Percentiles rank a stretch among this genome's conserved stretches.
phyloP scores from a whole-genome alignment of 208 protist genomes.

The Angomonas deanei region DNA sequence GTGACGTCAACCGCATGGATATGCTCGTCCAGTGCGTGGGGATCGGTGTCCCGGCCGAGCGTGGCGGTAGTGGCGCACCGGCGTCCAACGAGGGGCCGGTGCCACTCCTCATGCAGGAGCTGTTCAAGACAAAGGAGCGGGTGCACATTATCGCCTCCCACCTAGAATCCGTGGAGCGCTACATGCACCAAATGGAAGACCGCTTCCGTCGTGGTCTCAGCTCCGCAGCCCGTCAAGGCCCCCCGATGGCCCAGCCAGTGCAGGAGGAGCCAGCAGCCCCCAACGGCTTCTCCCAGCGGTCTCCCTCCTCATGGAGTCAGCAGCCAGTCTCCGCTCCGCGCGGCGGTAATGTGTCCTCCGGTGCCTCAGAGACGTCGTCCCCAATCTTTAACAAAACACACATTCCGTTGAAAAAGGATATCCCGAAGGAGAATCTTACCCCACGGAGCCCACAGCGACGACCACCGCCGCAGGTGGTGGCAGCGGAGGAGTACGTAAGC shows the following conservation, averaged over 20 bases:
- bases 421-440: not conserved
- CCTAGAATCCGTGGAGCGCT: slow-evolving; percentile 30
- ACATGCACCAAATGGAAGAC: slow-evolving; percentile 27
- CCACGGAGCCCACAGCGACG: not conserved
- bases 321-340: too few species aligned
- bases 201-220: too few species aligned
- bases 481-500: too few species aligned
- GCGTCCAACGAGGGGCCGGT: not conserved
- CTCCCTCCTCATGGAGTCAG: too few species aligned
- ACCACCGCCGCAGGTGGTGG: not conserved
- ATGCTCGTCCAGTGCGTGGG: slow-evolving; percentile 49
- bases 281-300: too few species aligned
- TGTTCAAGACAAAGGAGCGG: slow-evolving; percentile 34
- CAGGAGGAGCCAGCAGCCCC: too few species aligned
- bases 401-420: not conserved
- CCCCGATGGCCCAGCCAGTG: too few species aligned
- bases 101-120: slow-evolving; percentile 14
- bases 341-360: too few species aligned
- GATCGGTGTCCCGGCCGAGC: not conserved
- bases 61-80: not conserved
- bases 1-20: slow-evolving; percentile 72
- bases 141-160: slow-evolving; percentile 23
- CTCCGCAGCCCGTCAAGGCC: too few species aligned
- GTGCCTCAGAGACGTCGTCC: too few species aligned
- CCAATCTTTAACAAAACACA: not conserved